A percentile compares a stretch with the other conserved stretches of the same genome.
Evolutionary conservation across 1,139 yeast genomes (phyloP).

Genomic region (Yamadazyma blattariae): DNA sequence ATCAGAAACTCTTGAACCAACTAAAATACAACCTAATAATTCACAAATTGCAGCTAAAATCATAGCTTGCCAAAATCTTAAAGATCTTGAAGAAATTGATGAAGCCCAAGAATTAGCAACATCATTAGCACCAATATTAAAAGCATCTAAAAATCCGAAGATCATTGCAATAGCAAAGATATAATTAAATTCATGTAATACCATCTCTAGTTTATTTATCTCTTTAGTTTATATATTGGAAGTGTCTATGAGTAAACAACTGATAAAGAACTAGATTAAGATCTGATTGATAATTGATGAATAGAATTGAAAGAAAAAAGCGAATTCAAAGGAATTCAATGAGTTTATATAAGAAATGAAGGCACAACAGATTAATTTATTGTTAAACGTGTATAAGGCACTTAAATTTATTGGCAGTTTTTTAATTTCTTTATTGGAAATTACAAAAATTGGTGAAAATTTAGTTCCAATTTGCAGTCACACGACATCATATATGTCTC

Average conservation of each 20-base stretch:
- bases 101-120: conserved; percentile 81
- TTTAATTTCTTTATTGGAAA: too few relatives aligned
- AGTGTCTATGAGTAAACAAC: too few relatives aligned
- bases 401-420: too few relatives aligned
- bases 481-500: too few relatives aligned
- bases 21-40: conserved; percentile 71
- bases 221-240: neutral
- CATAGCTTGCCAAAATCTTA: conserved; percentile 76
- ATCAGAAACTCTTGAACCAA: conserved; percentile 68
- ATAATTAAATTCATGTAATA: conserved; percentile 59
- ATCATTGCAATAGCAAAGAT: conserved; percentile 65
- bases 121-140: conserved; percentile 82
- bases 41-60: conserved; percentile 65
- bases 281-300: neutral
- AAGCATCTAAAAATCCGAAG: conserved; percentile 78
- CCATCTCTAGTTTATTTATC: too few relatives aligned
- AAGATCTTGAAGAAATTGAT: conserved; percentile 65
- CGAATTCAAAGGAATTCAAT: too few relatives aligned
- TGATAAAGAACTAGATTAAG: too few relatives aligned
- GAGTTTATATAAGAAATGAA: too few relatives aligned
- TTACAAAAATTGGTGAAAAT: too few relatives aligned
- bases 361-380: too few relatives aligned
- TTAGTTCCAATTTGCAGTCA: too few relatives aligned
- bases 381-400: too few relatives aligned
- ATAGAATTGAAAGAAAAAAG: neutral